Evolutionary conservation across 805 yeast genomes (phyloP), one percentile per base, ranked within the genome.

Genomic region (Candida odintsovae): DNA sequence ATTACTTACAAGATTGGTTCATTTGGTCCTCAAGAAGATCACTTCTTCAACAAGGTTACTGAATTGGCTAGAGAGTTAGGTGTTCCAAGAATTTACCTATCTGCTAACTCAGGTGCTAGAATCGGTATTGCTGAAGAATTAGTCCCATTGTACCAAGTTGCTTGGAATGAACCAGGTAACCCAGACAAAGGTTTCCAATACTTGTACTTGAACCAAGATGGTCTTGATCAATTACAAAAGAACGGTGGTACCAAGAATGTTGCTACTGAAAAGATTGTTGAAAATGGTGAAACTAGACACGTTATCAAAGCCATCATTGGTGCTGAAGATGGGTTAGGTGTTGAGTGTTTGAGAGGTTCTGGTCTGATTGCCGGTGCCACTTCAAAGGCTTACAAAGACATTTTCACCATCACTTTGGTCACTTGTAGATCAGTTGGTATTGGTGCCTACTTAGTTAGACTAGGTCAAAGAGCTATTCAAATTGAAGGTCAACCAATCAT

Each of bases 341-440:
- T 94, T 50, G 99, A 94, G 70, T 94, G 97, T 78, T 81, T 94
- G 69, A 83, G 83, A 71, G 99, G 99, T 36, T 92, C 98, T 46
- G 99, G 98, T 72, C 76, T 94, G 63, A 94, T 94, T 71, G 99
- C 99, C 20, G 99, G 99, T 70, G 96, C 96, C 25, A 94, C 99
- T 41, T 87, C 97, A 12, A 83, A 89, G 66, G 99, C 99, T 19
- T 94, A 94, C 80, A 86, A 87, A 67, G 99, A 94, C 64, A 94
- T 94, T 52, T 94, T 94, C 75, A 94, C 99, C 19, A 81, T 90
- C 49, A 92, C 99, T n/a, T 76, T 94, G 67, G 99, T 94, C 46
- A 94, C 99, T n/a, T 90, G 98, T 74, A 84, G 99, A 77, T 90
- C 98, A 44, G 99, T 94, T 61, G 99, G 99, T 83, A 94, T 94